Evolutionary conservation across 352 stramenopile genomes (phyloP), one percentile per base, ranked within the genome.

Genomic region (Globisporangium heterothallicum): DNA sequence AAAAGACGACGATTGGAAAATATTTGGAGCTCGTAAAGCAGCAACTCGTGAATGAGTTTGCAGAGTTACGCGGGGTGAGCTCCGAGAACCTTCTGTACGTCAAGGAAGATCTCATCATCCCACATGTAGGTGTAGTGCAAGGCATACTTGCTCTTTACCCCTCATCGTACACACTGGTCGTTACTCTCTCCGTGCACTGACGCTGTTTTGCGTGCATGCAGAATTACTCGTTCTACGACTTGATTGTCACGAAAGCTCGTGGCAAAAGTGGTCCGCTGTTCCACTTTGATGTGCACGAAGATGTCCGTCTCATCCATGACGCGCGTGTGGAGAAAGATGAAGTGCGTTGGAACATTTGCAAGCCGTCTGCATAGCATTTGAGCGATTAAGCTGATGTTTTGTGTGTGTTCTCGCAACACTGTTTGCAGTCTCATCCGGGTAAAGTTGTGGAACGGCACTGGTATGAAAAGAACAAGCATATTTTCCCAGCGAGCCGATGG

Each of bases 391-490:
- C 4, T 38, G 14, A 3, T 18, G 12, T 38, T n/a, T 38, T 44
- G 30, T 56, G 21, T 47, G n/a, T 55, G 13, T 25, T 26, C 40
- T n/a, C n/a, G n/a, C n/a, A n/a, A n/a, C n/a, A n/a, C n/a, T n/a
- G n/a, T n/a, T n/a, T 49, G 13, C 48, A 92, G 72, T 97, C 86
- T 24, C 96, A 99, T 61, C 95, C 97, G 13, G 97, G 97, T 1
- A 99, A 99, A 74, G 91, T 99, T 13, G 93, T 98, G 0, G 92
- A 99, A 64, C 87, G 96, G 26, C 70, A 93, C 48, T 99, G 96
- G 96, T 99, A 99, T 66, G 96, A 99, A 68, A 91, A 96, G 59
- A 99, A 98, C 77, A 98, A 98, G 56, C 97, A 99, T 60, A 98
- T 99, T 64, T 99, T 99, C 57, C 97, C 97, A n/a, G 96, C 95